Evolutionary conservation across 257 asterid genomes (phyloP), one percentile per base, ranked within the genome.

Genomic region (Marsdenia floribunda): DNA sequence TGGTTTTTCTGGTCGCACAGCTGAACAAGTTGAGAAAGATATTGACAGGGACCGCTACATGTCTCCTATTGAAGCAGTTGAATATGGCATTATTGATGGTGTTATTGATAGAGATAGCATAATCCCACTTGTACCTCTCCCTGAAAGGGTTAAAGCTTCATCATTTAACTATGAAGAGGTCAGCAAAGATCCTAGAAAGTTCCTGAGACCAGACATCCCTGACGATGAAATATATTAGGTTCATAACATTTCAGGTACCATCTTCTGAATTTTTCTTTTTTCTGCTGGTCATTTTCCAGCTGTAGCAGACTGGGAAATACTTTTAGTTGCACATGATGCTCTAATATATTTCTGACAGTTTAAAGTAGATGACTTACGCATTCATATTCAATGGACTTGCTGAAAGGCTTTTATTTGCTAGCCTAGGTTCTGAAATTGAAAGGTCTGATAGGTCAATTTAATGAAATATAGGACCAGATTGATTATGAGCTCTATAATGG

Each of bases 21-120:
- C 63, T 71, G 93, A 94, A 83, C 98, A 94, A 83, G 97, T 94
- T 60, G 92, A 90, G 79, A 88, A 88, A 76, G 98, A 91, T 83
- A 93, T 93, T 54, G 96, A 91, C 74, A 84, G 97, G 80, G 98
- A 93, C 73, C 91, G 96, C 29, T 93, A 91, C 87, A 85, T 91
- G 94, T 91, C 98, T 71, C 98, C 98, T 1, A 89, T 94, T 73
- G 99, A 94, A 84, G 99, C 96, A 7, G 89, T 94, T 75, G 99
- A 94, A 70, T 94, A 84, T 80, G 99, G 99, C 54, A 68, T 94
- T 52, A 90, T 94, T 58, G 99, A 94, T 72, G 99, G 92, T 70
- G 92, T 92, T 24, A 92, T 94, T 77, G 99, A 94, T 80, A 68
- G 88, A 77, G 97, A 93, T 69, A 85, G 86, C 83, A 87, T 91